Evolutionary conservation across 139 green algal genomes (phyloP).

Genomic region (Chlamydomonas sp.): DNA sequence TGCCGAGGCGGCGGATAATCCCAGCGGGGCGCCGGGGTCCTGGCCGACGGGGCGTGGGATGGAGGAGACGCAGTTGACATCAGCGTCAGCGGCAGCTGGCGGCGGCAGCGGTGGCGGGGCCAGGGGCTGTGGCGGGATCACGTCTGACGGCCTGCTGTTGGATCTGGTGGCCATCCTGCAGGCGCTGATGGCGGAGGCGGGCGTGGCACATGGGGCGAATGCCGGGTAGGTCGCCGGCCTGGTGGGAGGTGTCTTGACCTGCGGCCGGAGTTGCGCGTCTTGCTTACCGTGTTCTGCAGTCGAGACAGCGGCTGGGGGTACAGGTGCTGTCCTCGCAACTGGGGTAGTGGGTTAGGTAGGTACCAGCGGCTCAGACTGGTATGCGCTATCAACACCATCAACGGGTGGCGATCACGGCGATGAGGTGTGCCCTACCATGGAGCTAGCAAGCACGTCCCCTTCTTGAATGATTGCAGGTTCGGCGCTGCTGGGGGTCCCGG

Average conservation of each 20-base stretch:
- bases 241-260: too few species aligned
- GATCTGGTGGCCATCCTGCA: slow-evolving; percentile 14
- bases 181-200: neutral
- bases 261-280: too few species aligned
- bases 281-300: too few species aligned
- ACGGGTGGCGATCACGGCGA: too few species aligned
- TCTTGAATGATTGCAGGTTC: too few species aligned
- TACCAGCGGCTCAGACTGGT: neutral
- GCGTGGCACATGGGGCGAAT: too few species aligned
- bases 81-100: neutral
- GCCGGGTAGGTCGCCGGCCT: too few species aligned
- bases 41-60: neutral
- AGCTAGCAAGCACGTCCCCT: too few species aligned
- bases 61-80: neutral
- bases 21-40: too few species aligned
- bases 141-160: neutral
- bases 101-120: too few species aligned
- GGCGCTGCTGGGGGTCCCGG: too few species aligned
- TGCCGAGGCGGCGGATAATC: neutral
- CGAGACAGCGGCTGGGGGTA: neutral
- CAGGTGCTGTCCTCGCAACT: neutral
- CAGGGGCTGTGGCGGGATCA: neutral
- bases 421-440: too few species aligned
- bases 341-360: neutral
- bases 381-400: neutral